Conservation (phyloP, 2,329 filamentous ascomycete genomes). For the Drechslerella dactyloides region DNA sequence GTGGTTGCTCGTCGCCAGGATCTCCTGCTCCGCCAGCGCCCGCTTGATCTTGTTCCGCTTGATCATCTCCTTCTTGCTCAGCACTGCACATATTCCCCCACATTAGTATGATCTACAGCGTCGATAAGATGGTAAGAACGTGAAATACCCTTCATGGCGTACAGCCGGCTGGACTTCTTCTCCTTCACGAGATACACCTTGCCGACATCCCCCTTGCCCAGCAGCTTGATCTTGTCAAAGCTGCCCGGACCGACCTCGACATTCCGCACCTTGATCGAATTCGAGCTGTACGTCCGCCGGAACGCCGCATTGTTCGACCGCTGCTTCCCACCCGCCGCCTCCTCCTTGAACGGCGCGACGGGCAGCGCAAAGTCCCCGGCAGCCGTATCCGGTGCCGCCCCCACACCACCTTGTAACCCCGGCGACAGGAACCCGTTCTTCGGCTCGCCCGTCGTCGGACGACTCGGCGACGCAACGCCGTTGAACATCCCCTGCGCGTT, state of each 20-base stretch:
- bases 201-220: constrained; percentile 97
- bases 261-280: constrained; percentile 97
- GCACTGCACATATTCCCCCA: constrained; percentile 64
- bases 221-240: constrained; percentile 99
- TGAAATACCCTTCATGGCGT: constrained; percentile 93
- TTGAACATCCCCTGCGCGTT: constrained; percentile 92
- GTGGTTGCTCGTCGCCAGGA: constrained; percentile 96
- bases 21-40: constrained; percentile 95
- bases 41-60: constrained; percentile 99
- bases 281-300: constrained; percentile 95
- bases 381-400: constrained; percentile 51
- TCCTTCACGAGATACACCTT: constrained; percentile 97
- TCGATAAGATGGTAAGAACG: constrained; percentile 57
- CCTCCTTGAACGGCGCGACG: constrained; percentile 70
- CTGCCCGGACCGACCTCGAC: constrained; percentile 94
- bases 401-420: constrained; percentile 60
- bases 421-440: constrained; percentile 64
- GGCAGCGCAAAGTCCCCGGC: constrained; percentile 46
- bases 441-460: constrained; percentile 83
- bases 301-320: constrained; percentile 68
- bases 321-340: constrained; percentile 69
- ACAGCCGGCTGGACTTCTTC: constrained; percentile 93
- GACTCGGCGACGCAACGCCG: constrained; percentile 65
- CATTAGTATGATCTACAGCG: constrained; percentile 34
- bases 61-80: constrained; percentile 99